Evolutionary conservation across 2,329 filamentous ascomycete genomes (phyloP).

Genomic region (Stagonosporopsis tanaceti): DNA sequence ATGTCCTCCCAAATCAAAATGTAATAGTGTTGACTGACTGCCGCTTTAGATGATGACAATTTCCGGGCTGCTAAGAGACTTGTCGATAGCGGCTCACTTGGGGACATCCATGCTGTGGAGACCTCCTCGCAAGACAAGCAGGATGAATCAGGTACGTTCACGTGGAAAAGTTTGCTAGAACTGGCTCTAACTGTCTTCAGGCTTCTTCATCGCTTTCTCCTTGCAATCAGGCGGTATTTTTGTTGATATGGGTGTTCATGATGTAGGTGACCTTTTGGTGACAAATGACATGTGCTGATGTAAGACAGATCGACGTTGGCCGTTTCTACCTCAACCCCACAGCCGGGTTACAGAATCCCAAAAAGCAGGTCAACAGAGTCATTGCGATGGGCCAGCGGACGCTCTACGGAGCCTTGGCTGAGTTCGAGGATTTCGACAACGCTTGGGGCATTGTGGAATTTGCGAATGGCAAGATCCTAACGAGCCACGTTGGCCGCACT

Average conservation of each 20-base stretch:
- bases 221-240: conserved; percentile 14
- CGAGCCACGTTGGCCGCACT: conserved; percentile 11
- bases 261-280: neutral
- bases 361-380: conserved; percentile 15
- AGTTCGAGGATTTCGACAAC: conserved; percentile 16
- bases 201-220: conserved; percentile 14
- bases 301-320: conserved; percentile 7
- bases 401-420: conserved; percentile 9
- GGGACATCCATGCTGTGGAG: conserved; percentile 14
- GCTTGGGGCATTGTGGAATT: conserved; percentile 18
- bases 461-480: conserved; percentile 16
- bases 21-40: neutral
- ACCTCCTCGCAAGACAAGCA: conserved; percentile 9
- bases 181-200: neutral
- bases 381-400: conserved; percentile 14
- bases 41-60: conserved; percentile 5
- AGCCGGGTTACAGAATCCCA: conserved; percentile 8
- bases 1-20: neutral
- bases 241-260: conserved; percentile 14
- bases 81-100: conserved; percentile 5
- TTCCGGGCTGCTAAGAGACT: conserved; percentile 8
- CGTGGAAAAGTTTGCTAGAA: no score
- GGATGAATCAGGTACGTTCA: conserved; percentile 2
- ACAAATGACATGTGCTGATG: neutral
- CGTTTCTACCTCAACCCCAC: conserved; percentile 12